Conservation (phyloP, 2,329 filamentous ascomycete genomes). For the Aspergillus sergii region DNA sequence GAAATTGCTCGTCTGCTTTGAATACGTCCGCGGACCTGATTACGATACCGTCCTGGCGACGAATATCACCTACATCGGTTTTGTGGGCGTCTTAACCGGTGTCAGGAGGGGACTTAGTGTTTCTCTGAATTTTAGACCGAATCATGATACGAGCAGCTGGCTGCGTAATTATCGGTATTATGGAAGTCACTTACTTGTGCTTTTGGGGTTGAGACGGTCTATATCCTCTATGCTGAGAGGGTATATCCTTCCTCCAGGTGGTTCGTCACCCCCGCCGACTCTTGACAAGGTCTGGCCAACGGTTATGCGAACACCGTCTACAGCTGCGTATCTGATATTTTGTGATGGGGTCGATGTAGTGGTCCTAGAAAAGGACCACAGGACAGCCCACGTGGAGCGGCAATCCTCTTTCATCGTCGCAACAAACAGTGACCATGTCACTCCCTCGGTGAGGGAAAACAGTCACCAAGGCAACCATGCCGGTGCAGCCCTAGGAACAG, state of each 20-base stretch:
- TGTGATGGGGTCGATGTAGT: constrained; percentile 52
- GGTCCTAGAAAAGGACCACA: constrained; percentile 60
- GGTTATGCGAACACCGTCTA: constrained; percentile 46
- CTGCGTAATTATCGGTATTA: constrained; percentile 45
- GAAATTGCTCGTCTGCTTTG: constrained; percentile 54
- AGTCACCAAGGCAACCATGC: constrained; percentile 15
- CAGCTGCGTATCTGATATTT: constrained; percentile 61
- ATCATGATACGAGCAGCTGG: constrained; percentile 44
- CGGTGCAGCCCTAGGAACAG: constrained; percentile 21
- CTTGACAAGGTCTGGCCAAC: constrained; percentile 30
- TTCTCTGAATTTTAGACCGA: constrained; percentile 56
- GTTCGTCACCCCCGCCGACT: not conserved
- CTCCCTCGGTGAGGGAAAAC: constrained; percentile 19
- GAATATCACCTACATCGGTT: constrained; percentile 53
- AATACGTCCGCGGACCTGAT: constrained; percentile 46
- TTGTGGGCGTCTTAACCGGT: constrained; percentile 54
- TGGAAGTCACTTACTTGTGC: constrained; percentile 54
- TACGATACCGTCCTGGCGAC: constrained; percentile 46
- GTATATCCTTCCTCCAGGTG: constrained; percentile 39
- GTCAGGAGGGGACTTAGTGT: constrained; percentile 50
- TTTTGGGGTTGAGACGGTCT: constrained; percentile 57
- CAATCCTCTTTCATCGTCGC: constrained; percentile 56
- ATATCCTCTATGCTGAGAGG: constrained; percentile 56
- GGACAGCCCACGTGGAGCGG: constrained; percentile 47
- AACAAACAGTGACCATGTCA: constrained; percentile 58